Percentiles rank a stretch among this genome's conserved stretches.
Conservation (phyloP, 1,284 basidiomycete species). For the Tilletia indica region DNA sequence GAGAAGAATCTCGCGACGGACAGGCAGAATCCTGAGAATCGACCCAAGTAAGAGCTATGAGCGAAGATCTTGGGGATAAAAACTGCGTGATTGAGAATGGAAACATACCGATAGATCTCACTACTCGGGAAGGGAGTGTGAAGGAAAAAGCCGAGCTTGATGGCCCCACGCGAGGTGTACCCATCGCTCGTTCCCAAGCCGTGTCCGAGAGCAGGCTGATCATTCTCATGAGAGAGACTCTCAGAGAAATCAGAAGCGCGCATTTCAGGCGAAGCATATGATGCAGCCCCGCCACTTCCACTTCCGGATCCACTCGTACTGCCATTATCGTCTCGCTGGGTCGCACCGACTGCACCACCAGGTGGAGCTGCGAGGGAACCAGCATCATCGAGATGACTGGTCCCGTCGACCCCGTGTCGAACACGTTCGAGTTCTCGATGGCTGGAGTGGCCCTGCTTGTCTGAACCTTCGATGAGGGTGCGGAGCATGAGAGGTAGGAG, state of each 20-base stretch:
- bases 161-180: conserved; percentile 40
- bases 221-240: neutral
- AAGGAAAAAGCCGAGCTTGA: conserved; percentile 87
- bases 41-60: neutral
- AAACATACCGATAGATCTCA: conserved; percentile 86
- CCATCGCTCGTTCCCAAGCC: conserved; percentile 45
- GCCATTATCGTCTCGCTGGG: neutral
- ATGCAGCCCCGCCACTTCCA: too few species aligned
- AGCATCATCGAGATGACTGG: conserved; percentile 39
- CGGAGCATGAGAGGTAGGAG: conserved; percentile 91
- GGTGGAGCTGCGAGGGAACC: conserved; percentile 42
- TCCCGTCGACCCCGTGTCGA: conserved; percentile 46
- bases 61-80: too few species aligned
- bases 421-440: conserved; percentile 50
- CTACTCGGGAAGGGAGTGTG: conserved; percentile 98
- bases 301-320: too few species aligned
- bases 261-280: neutral
- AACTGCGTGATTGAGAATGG: too few species aligned
- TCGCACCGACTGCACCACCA: neutral
- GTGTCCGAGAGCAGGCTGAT: conserved; percentile 18
- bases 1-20: conserved; percentile 91
- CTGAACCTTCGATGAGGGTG: conserved; percentile 69
- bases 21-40: conserved; percentile 68
- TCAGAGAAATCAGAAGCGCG: neutral
- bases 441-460: conserved; percentile 57